Evolutionary conservation across 164 flowering plant species (phyloP).

Genomic region (Akebia trifoliata): DNA sequence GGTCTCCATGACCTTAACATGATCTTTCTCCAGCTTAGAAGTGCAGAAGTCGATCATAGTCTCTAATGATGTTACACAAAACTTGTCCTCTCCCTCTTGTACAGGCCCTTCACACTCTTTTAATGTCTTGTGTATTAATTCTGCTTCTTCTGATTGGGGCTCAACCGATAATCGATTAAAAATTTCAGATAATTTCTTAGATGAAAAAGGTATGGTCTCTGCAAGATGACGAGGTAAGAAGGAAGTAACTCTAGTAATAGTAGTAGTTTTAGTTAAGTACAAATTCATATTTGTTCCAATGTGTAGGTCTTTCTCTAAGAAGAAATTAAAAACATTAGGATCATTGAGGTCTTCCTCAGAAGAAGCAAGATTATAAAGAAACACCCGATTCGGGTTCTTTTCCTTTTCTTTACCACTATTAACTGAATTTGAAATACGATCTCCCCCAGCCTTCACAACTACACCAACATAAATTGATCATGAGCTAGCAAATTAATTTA

Average conservation of each 20-base stretch:
- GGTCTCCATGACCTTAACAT: conserved; percentile 12
- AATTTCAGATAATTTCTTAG: conserved; percentile 27
- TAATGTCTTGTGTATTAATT: conserved; percentile 23
- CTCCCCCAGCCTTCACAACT: conserved; percentile 11
- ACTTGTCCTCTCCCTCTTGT: conserved; percentile 21
- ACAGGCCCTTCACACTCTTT: conserved; percentile 26
- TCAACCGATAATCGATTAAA: conserved; percentile 24
- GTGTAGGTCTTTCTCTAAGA: conserved; percentile 27
- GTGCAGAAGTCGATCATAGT: conserved; percentile 32
- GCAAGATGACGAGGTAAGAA: conserved; percentile 38
- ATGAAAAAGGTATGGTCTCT: conserved; percentile 43
- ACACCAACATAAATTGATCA: conserved; percentile 15
- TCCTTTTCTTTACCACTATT: too few relatives aligned
- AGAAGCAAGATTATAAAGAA: conserved; percentile 13
- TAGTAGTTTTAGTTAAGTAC: conserved; percentile 19
- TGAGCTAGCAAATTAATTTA: too few relatives aligned
- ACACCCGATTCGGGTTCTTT: conserved; percentile 20
- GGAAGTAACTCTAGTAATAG: conserved; percentile 13
- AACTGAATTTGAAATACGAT: too few relatives aligned
- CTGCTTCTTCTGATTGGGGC: conserved; percentile 33
- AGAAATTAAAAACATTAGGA: conserved; percentile 24
- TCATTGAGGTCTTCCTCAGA: conserved; percentile 22
- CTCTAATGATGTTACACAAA: conserved; percentile 34
- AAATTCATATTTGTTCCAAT: conserved; percentile 18
- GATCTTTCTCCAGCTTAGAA: conserved; percentile 25